phyloP scores from a whole-genome alignment of 2,329 filamentous ascomycete genomes.

The Trichoderma sp. region DNA sequence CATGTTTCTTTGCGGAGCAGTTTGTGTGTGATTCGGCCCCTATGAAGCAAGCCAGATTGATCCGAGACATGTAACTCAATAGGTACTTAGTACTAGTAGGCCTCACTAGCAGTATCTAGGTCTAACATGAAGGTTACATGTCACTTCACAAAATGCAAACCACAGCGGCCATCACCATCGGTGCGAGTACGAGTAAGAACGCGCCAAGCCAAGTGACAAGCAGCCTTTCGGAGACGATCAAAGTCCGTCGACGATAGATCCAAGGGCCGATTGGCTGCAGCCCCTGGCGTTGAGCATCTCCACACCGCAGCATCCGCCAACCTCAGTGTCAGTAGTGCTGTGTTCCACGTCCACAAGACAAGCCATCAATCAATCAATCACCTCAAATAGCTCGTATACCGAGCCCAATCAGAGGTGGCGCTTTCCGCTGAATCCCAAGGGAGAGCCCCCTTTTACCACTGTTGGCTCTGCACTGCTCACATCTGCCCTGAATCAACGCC shows the following conservation, averaged over 20 bases:
- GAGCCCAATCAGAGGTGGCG: background rate
- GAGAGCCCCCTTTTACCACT: background rate
- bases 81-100: too few species aligned
- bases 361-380: background rate
- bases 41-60: background rate
- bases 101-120: background rate
- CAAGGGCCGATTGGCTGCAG: conserved; percentile 10
- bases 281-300: conserved; percentile 1
- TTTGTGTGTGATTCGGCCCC: background rate
- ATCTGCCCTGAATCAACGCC: background rate
- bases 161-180: background rate
- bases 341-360: background rate
- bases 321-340: background rate
- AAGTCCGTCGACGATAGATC: background rate
- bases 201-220: background rate
- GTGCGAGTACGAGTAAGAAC: conserved; percentile 22
- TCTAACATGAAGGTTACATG: background rate
- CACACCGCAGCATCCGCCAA: background rate
- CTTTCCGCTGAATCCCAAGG: background rate
- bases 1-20: background rate
- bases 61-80: background rate
- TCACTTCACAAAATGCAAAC: background rate
- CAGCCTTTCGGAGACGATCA: background rate
- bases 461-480: background rate
- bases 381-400: background rate